Base-by-base conservation (phyloP, 2,329 filamentous ascomycete genomes). In the Stachybotrys chartarum region DNA sequence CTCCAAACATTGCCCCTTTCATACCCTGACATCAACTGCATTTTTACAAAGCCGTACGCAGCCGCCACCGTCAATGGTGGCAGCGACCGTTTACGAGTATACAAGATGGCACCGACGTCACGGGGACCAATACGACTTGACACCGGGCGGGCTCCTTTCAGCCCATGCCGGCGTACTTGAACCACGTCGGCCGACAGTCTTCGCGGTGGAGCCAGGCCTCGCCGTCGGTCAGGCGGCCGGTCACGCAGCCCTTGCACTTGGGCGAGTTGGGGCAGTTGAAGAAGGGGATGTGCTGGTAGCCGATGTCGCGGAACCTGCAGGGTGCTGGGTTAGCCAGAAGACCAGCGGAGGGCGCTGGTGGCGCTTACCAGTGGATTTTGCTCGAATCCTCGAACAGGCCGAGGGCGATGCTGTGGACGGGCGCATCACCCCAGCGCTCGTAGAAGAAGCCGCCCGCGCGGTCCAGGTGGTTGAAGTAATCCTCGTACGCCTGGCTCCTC, bases 201-300 rank as follows among this genome's bases (percentile, higher is more conserved):
- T 99, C 94, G 66, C 87, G 86, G 64, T 91, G 83, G 50, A 99
- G 76, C 79, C 85, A 96, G 32, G 85, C 76, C 66, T 91, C 92
- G 59, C 94, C 94, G 61, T 95, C 91, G 30, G 91, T 97, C 66
- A 97, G 88, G 57, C 88, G 84, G 52, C 93, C 94, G 1, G 90
- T 83, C n/a, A 86, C 81, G 70, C 93, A 97, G 61, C 90, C 90
- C 61, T 82, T 87, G 70, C 93, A 97, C 72, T 97, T 97, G 52
- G 90, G 89, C 54, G 88, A 96, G 74, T 96, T 97, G 59, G 94
- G 94, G 69, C 94, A 99, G 76, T 99, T 99, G 80, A 96, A 96
- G 76, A 96, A 99, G 50, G 94, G 94, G 54, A 97, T 92, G 65
- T 99, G 94, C 66, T 97, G 91, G 75, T 99, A 99, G 56, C 94